Evolutionary conservation across 2,329 filamentous ascomycete species (phyloP).

Genomic region (Lasiodiplodia hormozganensis): DNA sequence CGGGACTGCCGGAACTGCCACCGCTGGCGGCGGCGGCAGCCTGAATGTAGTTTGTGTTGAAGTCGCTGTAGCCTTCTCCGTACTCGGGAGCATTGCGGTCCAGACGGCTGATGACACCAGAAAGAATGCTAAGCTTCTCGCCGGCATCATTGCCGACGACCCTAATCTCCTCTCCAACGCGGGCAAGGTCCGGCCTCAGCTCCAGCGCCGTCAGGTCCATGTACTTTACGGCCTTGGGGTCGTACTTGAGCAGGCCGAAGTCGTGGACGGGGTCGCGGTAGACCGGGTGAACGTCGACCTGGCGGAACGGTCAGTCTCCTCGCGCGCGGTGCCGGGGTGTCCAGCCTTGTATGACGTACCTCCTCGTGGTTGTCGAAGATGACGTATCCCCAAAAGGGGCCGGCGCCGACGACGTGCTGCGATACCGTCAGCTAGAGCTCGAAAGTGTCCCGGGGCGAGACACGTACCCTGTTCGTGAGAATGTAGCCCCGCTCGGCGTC

Average conservation of each 20-base stretch:
- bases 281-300: constrained; percentile 94
- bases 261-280: constrained; percentile 99
- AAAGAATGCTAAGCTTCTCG: constrained; percentile 97
- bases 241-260: constrained; percentile 95
- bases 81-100: constrained; percentile 98
- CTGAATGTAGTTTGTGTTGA: constrained; percentile 96
- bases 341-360: constrained; percentile 45
- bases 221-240: constrained; percentile 95
- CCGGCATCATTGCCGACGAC: constrained; percentile 98
- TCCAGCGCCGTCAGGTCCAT: constrained; percentile 85
- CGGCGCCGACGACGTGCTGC: constrained; percentile 88
- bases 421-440: constrained; percentile 36
- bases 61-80: constrained; percentile 96
- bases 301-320: constrained; percentile 37
- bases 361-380: constrained; percentile 99
- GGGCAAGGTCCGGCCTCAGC: constrained; percentile 83
- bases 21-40: constrained; percentile 96
- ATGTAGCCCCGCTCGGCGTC: constrained; percentile 86
- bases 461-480: constrained; percentile 55
- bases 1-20: constrained; percentile 96
- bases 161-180: constrained; percentile 89
- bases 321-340: constrained; percentile 25
- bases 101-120: constrained; percentile 93
- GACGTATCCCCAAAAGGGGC: constrained; percentile 97
- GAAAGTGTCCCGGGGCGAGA: background rate